These are phyloP conservation scores for Phytophthora agathidicida DNA, from an alignment of 352 stramenopile genomes.

Conservation along the genomic window DNA sequence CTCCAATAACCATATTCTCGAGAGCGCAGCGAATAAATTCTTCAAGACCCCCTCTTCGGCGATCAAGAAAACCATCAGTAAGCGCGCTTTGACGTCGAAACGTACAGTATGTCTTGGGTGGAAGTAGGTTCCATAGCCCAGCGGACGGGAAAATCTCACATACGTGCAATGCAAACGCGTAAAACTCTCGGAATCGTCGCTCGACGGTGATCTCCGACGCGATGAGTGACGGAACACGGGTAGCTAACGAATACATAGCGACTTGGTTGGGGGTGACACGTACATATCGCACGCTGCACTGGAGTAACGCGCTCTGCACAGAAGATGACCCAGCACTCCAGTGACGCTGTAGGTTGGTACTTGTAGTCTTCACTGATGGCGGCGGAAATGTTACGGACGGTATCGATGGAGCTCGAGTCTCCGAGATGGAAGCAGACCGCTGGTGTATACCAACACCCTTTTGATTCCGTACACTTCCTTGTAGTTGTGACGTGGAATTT, in stretches of 20 bases:
- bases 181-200: conserved; percentile 80
- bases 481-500: conserved; percentile 4
- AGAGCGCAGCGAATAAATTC: conserved; percentile 68
- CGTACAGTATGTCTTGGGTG: conserved; percentile 75
- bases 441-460: neutral
- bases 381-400: conserved; percentile 6
- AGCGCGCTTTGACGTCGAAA: conserved; percentile 28
- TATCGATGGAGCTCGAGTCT: conserved; percentile 10
- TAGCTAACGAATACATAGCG: conserved; percentile 65
- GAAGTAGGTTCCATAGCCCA: conserved; percentile 60
- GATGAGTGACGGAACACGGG: conserved; percentile 37
- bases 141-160: conserved; percentile 69
- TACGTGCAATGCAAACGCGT: conserved; percentile 64
- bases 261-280: conserved; percentile 57
- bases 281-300: conserved; percentile 61
- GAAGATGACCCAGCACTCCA: conserved; percentile 1
- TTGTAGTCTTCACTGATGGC: neutral
- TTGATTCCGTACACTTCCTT: neutral
- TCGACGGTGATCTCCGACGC: conserved; percentile 43
- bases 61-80: conserved; percentile 62
- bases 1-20: conserved; percentile 62
- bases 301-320: conserved; percentile 32
- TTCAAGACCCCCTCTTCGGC: conserved; percentile 69
- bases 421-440: conserved; percentile 27
- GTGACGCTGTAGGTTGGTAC: neutral